These are phyloP conservation scores for Pyrenula massariospora DNA, from an alignment of 495 filamentous ascomycete genomes.

Conservation along the genomic window DNA sequence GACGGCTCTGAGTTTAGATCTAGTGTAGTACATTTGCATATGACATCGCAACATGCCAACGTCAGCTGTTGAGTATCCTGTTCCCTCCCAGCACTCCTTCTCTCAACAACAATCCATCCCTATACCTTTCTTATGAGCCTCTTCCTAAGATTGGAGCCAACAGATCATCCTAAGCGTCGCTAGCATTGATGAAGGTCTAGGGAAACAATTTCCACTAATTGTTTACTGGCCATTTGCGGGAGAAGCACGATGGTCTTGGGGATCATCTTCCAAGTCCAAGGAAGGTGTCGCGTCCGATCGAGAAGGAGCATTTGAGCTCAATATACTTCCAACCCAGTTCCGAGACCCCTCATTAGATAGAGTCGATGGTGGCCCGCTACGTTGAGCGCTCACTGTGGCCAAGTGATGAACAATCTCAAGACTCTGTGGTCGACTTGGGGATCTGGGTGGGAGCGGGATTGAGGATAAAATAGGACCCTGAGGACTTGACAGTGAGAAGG, in stretches of 20 bases:
- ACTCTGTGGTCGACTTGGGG: not conserved
- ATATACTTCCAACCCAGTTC: not conserved
- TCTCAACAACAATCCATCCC: too few species aligned
- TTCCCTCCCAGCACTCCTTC: too few species aligned
- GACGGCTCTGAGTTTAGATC: too few species aligned
- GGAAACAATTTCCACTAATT: not conserved
- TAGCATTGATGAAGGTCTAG: not conserved
- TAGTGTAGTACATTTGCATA: too few species aligned
- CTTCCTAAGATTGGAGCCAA: too few species aligned
- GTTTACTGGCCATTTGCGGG: not conserved
- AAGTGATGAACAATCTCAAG: not conserved
- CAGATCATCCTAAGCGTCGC: too few species aligned
- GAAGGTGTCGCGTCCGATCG: not conserved
- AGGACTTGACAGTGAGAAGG: not conserved
- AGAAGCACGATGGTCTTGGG: not conserved
- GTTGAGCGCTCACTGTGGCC: not conserved
- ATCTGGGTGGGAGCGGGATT: not conserved
- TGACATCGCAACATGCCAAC: too few species aligned
- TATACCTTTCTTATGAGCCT: too few species aligned
- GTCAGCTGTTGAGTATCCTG: too few species aligned
- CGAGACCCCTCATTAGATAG: not conserved
- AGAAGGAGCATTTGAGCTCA: not conserved
- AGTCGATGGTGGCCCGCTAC: not conserved
- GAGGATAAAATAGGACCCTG: not conserved
- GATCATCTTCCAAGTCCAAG: not conserved